Evolutionary conservation across 2,329 filamentous ascomycete species (phyloP).

Genomic region (Elsinoe batatas): DNA sequence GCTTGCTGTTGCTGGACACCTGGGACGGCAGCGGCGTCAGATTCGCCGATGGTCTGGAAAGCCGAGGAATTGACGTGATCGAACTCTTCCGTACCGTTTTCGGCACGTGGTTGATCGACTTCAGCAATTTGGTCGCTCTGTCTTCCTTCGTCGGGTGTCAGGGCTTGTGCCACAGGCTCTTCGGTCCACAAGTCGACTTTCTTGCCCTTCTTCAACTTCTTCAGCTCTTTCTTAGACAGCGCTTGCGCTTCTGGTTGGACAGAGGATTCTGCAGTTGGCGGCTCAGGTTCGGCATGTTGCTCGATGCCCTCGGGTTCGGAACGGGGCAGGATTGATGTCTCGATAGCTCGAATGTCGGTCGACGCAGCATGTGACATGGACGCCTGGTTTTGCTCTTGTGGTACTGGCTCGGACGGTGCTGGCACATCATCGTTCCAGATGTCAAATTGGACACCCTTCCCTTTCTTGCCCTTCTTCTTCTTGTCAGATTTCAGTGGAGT

Average conservation of each 20-base stretch:
- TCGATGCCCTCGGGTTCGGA: too few species aligned
- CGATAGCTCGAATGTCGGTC: too few species aligned
- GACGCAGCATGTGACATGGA: too few species aligned
- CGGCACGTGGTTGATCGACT: neutral
- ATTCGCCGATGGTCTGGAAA: too few species aligned
- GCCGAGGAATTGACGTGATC: too few species aligned
- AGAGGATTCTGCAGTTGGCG: neutral
- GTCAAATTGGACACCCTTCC: conserved; percentile 15
- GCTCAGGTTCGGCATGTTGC: neutral
- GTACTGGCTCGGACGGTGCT: neutral
- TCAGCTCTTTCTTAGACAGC: conserved; percentile 15
- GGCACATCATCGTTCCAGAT: conserved; percentile 5
- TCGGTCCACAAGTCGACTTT: neutral
- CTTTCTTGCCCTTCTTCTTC: conserved; percentile 20
- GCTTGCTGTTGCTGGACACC: neutral
- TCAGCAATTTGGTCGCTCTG: neutral
- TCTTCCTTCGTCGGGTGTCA: neutral
- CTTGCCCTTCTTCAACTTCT: conserved; percentile 13
- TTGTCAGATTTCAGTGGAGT: conserved; percentile 9
- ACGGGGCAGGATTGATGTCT: too few species aligned
- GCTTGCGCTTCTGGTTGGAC: neutral
- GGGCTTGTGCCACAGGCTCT: neutral
- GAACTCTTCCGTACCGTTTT: neutral
- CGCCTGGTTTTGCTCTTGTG: neutral
- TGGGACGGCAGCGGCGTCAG: neutral